These are phyloP conservation scores for Globisporangium viniferum DNA, from an alignment of 352 stramenopile genomes.

Conservation along the genomic window DNA sequence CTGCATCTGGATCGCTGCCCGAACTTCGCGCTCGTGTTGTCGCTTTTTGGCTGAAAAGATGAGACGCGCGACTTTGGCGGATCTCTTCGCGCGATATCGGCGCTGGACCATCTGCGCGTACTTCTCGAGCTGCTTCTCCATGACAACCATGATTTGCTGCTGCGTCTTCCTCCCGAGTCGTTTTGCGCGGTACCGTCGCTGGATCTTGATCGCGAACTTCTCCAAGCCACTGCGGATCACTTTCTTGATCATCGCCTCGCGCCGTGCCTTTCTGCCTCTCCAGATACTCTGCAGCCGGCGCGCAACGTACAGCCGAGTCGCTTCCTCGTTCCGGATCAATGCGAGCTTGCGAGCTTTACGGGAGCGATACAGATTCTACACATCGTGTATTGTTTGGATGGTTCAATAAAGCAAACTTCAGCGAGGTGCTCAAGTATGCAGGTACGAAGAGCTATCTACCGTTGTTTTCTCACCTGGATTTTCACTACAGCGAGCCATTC, in stretches of 20 bases:
- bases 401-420: background rate
- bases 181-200: slow-evolving; percentile 58
- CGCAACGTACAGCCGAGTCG: slow-evolving; percentile 37
- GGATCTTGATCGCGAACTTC: slow-evolving; percentile 57
- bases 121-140: slow-evolving; percentile 45
- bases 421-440: background rate
- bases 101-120: slow-evolving; percentile 52
- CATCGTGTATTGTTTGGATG: background rate
- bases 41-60: slow-evolving; percentile 31
- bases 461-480: slow-evolving; percentile 39
- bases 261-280: slow-evolving; percentile 46
- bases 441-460: background rate
- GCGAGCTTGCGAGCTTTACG: slow-evolving; percentile 35
- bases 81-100: slow-evolving; percentile 52
- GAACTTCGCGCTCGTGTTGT: slow-evolving; percentile 31
- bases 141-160: slow-evolving; percentile 33
- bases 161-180: slow-evolving; percentile 26
- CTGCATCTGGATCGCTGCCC: slow-evolving; percentile 50
- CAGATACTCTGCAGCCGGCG: slow-evolving; percentile 64
- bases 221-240: slow-evolving; percentile 45
- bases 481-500: slow-evolving; percentile 55
- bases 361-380: slow-evolving; percentile 58
- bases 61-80: slow-evolving; percentile 32
- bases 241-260: slow-evolving; percentile 42
- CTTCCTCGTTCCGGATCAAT: slow-evolving; percentile 31